Conservation (phyloP, 2,329 filamentous ascomycete genomes). For the Monosporascus sp. region DNA sequence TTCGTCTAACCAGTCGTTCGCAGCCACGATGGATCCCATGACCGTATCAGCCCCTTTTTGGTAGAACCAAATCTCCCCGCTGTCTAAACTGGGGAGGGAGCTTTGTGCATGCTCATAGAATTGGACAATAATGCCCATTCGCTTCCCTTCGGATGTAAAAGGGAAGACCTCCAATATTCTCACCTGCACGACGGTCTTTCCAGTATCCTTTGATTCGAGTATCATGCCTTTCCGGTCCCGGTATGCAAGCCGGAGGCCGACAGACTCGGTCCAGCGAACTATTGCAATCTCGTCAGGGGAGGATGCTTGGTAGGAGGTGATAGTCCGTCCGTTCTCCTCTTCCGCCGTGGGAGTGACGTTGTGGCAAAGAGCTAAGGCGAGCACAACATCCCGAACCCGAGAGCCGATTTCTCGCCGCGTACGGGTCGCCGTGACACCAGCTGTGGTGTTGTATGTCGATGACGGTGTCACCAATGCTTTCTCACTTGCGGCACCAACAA, state of each 20-base stretch:
- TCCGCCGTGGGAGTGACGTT: slow-evolving; percentile 93
- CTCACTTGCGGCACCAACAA: slow-evolving; percentile 46
- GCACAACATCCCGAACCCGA: slow-evolving; percentile 84
- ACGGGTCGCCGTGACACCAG: slow-evolving; percentile 63
- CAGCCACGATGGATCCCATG: slow-evolving; percentile 90
- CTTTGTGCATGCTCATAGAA: slow-evolving; percentile 60
- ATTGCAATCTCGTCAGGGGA: slow-evolving; percentile 98
- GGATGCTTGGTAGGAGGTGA: slow-evolving; percentile 90
- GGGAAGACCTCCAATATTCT: slow-evolving; percentile 92
- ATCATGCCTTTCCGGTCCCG: slow-evolving; percentile 84
- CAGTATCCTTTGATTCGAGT: slow-evolving; percentile 70
- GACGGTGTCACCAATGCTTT: slow-evolving; percentile 68
- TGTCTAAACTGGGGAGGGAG: slow-evolving; percentile 42
- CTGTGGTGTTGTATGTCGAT: slow-evolving; percentile 58
- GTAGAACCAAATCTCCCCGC: slow-evolving; percentile 93
- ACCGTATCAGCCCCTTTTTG: slow-evolving; percentile 98
- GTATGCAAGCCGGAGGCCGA: slow-evolving; percentile 77
- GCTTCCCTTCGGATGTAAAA: slow-evolving; percentile 95
- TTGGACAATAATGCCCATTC: slow-evolving; percentile 95
- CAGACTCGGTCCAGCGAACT: slow-evolving; percentile 88
- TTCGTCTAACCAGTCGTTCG: slow-evolving; percentile 98
- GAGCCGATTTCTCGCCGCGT: slow-evolving; percentile 90
- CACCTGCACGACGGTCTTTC: slow-evolving; percentile 72
- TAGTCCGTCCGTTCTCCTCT: slow-evolving; percentile 68
- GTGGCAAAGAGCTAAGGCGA: slow-evolving; percentile 89